Evolutionary conservation across 1,139 yeast species (phyloP).

Genomic region (Candida sanyaensis): DNA sequence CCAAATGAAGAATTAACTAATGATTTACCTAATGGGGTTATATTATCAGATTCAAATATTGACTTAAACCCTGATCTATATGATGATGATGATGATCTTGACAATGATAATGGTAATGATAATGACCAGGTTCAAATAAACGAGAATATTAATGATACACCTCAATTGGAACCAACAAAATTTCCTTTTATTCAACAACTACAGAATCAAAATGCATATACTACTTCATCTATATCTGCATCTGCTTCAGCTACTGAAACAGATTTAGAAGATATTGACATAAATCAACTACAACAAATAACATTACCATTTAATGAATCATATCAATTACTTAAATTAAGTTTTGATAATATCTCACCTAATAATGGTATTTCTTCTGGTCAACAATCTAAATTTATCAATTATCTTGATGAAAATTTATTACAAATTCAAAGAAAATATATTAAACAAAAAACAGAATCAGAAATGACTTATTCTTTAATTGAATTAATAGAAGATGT

Average conservation of each 20-base stretch:
- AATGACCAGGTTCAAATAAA: no score
- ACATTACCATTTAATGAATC: constrained; percentile 34
- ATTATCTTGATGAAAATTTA: constrained; percentile 60
- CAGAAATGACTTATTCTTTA: constrained; percentile 30
- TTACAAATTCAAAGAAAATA: constrained; percentile 62
- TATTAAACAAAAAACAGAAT: constrained; percentile 58
- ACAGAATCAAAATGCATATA: constrained; percentile 1
- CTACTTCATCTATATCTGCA: constrained; percentile 3
- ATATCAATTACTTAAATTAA: constrained; percentile 15
- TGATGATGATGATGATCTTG: constrained; percentile 25
- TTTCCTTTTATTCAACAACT: not conserved
- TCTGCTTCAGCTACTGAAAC: constrained; percentile 6
- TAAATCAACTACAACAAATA: constrained; percentile 18
- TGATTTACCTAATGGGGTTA: constrained; percentile 28
- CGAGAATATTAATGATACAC: not conserved
- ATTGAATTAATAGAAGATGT: constrained; percentile 47
- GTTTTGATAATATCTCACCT: constrained; percentile 6
- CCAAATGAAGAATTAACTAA: constrained; percentile 43
- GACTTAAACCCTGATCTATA: constrained; percentile 46
- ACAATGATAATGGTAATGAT: no score
- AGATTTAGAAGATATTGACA: constrained; percentile 16
- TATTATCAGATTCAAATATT: constrained; percentile 26
- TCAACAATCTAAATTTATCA: constrained; percentile 64
- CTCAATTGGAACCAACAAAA: not conserved
- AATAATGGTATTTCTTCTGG: constrained; percentile 8